Evolutionary conservation across 2,329 filamentous ascomycete species (phyloP).

Genomic region (Neonectria punicea): DNA sequence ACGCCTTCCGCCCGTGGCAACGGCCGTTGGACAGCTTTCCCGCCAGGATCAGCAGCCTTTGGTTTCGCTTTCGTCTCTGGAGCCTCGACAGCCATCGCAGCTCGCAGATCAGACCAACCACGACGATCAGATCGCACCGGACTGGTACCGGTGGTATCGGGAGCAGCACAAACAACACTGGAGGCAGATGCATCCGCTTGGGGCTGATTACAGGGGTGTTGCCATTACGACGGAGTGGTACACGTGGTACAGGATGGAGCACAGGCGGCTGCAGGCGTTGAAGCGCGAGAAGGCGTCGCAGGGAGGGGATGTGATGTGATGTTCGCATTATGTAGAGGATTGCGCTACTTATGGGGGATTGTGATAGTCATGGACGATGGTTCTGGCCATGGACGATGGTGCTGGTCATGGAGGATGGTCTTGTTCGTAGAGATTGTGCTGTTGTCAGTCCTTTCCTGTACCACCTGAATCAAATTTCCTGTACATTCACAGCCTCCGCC

Average conservation of each 20-base stretch:
- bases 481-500: background rate
- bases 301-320: background rate
- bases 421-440: too few species aligned
- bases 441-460: too few species aligned
- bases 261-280: background rate
- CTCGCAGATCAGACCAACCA: too few species aligned
- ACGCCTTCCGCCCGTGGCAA: too few species aligned
- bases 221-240: background rate
- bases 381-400: too few species aligned
- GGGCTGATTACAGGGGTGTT: background rate
- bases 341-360: too few species aligned
- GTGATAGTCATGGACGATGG: too few species aligned
- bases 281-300: background rate
- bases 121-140: background rate
- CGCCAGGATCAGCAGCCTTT: background rate
- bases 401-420: too few species aligned
- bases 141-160: background rate
- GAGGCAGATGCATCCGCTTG: background rate
- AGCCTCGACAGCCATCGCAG: too few species aligned
- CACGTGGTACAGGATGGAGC: background rate
- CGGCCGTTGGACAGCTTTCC: too few species aligned
- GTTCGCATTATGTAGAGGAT: background rate
- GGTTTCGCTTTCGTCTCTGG: background rate
- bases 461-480: too few species aligned
- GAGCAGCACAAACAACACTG: background rate